Evolutionary conservation across 352 stramenopile genomes (phyloP).

Genomic region (Pythium aristosporum): DNA sequence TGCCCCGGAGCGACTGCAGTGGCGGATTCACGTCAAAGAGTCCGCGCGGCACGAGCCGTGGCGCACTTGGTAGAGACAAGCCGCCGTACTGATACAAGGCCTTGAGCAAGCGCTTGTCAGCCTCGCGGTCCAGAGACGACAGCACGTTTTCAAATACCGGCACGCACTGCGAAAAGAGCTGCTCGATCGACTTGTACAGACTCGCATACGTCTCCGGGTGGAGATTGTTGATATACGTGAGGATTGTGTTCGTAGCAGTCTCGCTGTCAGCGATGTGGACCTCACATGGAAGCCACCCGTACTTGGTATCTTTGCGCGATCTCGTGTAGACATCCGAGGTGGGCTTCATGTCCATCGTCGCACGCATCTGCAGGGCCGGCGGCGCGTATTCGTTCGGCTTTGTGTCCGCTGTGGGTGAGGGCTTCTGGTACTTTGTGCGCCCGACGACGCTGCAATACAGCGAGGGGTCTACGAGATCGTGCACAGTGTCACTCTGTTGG

Average conservation of each 20-base stretch:
- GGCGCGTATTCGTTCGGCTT: too few relatives aligned
- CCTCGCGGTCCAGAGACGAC: not conserved
- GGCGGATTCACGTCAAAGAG: constrained; percentile 8
- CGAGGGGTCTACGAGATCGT: constrained; percentile 58
- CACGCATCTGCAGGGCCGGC: too few relatives aligned
- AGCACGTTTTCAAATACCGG: constrained; percentile 31
- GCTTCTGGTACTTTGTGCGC: constrained; percentile 14
- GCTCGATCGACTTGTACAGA: constrained; percentile 23
- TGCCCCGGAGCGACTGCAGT: constrained; percentile 13
- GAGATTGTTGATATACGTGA: constrained; percentile 38
- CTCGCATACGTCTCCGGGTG: constrained; percentile 18
- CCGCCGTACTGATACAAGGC: not conserved
- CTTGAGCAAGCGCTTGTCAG: not conserved
- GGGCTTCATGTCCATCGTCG: too few relatives aligned
- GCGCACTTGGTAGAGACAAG: not conserved
- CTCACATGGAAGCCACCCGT: constrained; percentile 15
- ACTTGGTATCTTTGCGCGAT: not conserved
- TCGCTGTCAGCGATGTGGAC: not conserved
- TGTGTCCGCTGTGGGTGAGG: too few relatives aligned
- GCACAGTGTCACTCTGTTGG: constrained; percentile 18
- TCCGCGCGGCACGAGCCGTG: not conserved
- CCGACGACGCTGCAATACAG: constrained; percentile 51
- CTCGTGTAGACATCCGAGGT: too few relatives aligned
- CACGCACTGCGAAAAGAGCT: constrained; percentile 27
- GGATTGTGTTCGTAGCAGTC: not conserved